A percentile compares a stretch with the other conserved stretches of the same genome.
These are phyloP conservation scores for Gloeophyllum trabeum DNA, from an alignment of 768 basidiomycete genomes.

Conservation along the genomic window DNA sequence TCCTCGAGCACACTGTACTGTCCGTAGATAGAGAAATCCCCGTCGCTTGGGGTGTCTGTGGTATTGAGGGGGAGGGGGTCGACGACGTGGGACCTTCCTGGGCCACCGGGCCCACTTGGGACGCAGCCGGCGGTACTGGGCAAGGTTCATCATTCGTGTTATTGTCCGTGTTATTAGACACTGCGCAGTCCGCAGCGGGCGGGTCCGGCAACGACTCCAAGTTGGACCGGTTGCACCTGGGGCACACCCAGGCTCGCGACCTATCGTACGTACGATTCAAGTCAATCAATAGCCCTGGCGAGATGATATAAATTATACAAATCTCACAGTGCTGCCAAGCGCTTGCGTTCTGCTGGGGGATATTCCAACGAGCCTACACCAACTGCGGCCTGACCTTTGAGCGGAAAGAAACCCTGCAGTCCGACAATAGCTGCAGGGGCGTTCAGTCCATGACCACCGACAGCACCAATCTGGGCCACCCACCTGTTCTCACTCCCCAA, in stretches of 20 bases:
- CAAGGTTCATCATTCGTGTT: too few relatives aligned
- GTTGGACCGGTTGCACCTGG: conserved; percentile 61
- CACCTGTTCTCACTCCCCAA: conserved; percentile 94
- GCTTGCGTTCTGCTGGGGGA: conserved; percentile 61
- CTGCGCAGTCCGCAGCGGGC: conserved; percentile 6
- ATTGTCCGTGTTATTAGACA: too few relatives aligned
- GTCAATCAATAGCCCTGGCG: background rate
- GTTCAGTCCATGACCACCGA: conserved; percentile 5
- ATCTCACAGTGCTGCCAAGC: conserved; percentile 65
- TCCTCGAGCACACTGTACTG: too few relatives aligned
- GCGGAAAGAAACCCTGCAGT: conserved; percentile 80
- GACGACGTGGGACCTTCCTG: too few relatives aligned
- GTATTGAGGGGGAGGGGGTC: too few relatives aligned
- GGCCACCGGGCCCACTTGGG: too few relatives aligned
- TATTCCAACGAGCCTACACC: conserved; percentile 85
- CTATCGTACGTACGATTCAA: conserved; percentile 29
- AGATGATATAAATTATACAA: conserved; percentile 6
- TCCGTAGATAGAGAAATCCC: too few relatives aligned
- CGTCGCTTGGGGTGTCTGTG: too few relatives aligned
- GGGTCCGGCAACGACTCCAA: conserved; percentile 64
- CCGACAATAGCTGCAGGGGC: conserved; percentile 62
- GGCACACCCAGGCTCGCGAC: conserved; percentile 74
- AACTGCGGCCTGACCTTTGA: conserved; percentile 78
- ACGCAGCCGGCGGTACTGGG: too few relatives aligned
- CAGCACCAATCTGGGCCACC: conserved; percentile 10